A percentile compares a stretch with the other conserved stretches of the same genome.
Conservation (phyloP, 257 asterid genomes). For the Fraxinus excelsior region DNA sequence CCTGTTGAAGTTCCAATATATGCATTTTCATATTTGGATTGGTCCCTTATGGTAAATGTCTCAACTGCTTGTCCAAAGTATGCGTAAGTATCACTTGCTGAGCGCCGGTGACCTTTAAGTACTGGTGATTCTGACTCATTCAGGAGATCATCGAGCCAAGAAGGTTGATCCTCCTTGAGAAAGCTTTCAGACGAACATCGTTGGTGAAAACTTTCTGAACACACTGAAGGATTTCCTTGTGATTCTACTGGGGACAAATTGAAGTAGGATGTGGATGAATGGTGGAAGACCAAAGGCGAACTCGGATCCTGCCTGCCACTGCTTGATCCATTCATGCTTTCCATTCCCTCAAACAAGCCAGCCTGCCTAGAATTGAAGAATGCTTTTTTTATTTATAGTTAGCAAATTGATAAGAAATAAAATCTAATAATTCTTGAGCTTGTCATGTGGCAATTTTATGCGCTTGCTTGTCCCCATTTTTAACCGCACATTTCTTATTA, state of each 20-base stretch:
- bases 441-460: background rate
- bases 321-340: constrained; percentile 21
- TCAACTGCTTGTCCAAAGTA: constrained; percentile 43
- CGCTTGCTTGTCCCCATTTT: too few relatives aligned
- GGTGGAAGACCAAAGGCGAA: constrained; percentile 30
- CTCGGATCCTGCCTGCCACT: constrained; percentile 25
- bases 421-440: background rate
- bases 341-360: constrained; percentile 34
- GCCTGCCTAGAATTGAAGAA: constrained; percentile 13
- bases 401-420: background rate
- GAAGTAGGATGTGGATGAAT: constrained; percentile 26
- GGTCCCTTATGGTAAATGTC: constrained; percentile 33
- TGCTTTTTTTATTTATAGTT: too few relatives aligned
- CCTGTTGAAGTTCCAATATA: constrained; percentile 20
- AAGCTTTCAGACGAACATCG: constrained; percentile 67
- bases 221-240: constrained; percentile 30
- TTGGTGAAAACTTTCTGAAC: constrained; percentile 32
- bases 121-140: constrained; percentile 46
- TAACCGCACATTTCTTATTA: too few relatives aligned
- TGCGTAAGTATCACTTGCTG: constrained; percentile 71
- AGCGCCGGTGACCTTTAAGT: constrained; percentile 56
- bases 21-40: constrained; percentile 21
- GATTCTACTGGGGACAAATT: constrained; percentile 27
- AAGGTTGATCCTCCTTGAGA: constrained; percentile 67
- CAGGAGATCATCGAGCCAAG: constrained; percentile 85